Evolutionary conservation across 2,329 filamentous ascomycete genomes (phyloP).

Genomic region (Colletotrichum costaricense): DNA sequence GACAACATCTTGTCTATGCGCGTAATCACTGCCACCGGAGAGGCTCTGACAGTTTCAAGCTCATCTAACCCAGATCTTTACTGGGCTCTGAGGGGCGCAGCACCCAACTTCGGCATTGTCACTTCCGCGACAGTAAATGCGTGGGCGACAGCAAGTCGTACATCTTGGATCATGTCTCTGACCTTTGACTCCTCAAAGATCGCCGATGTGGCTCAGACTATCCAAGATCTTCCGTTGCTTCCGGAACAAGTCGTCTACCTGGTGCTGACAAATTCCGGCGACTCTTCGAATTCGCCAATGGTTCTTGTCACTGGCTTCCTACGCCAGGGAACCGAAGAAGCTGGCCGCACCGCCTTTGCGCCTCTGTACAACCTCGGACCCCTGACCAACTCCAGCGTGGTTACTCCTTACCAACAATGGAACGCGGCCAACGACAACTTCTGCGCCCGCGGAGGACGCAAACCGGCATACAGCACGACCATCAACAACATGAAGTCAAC

Average conservation of each 20-base stretch:
- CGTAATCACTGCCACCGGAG: conserved; percentile 43
- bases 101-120: conserved; percentile 62
- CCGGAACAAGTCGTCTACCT: conserved; percentile 49
- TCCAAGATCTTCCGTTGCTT: conserved; percentile 48
- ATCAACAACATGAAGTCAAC: conserved; percentile 46
- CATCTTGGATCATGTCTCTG: conserved; percentile 40
- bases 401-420: conserved; percentile 51
- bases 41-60: conserved; percentile 39
- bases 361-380: conserved; percentile 48
- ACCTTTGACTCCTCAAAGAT: conserved; percentile 41
- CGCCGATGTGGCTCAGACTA: conserved; percentile 46
- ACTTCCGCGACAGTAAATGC: conserved; percentile 56
- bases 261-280: conserved; percentile 41
- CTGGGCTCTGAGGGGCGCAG: conserved; percentile 62
- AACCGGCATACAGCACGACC: conserved; percentile 49
- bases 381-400: conserved; percentile 38
- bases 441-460: conserved; percentile 50
- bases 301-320: conserved; percentile 45
- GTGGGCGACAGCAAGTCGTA: conserved; percentile 40
- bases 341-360: conserved; percentile 46
- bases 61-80: conserved; percentile 51
- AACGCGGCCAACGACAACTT: conserved; percentile 51
- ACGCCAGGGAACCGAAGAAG: conserved; percentile 46
- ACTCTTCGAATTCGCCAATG: conserved; percentile 35
- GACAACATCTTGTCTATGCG: conserved; percentile 48